A percentile compares a stretch with the other conserved stretches of the same genome.
Evolutionary conservation across 2,329 filamentous ascomycete genomes (phyloP).

Genomic region (Diaporthe citrichinensis): DNA sequence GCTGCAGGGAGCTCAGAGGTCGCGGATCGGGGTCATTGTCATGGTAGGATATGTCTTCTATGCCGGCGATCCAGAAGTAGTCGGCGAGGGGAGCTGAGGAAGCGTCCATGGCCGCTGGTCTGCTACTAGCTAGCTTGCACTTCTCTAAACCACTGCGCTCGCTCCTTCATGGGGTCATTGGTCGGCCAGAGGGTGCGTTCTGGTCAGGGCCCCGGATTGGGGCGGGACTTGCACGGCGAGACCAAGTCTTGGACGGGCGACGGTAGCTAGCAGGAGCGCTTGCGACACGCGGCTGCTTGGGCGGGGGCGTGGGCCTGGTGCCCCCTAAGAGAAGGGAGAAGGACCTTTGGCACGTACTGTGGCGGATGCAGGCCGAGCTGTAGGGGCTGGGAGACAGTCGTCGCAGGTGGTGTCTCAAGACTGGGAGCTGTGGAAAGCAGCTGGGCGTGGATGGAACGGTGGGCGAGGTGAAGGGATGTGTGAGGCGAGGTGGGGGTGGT

Average conservation of each 20-base stretch:
- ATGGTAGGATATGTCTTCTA: constrained; percentile 77
- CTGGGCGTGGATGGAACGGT: neutral
- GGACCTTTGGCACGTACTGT: neutral
- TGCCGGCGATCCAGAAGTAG: constrained; percentile 82
- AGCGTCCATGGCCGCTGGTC: constrained; percentile 68
- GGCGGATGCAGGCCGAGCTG: neutral
- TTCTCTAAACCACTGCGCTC: constrained; percentile 30
- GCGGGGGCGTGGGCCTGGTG: constrained; percentile 25
- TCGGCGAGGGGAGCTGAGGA: constrained; percentile 77
- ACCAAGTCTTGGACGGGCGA: constrained; percentile 28
- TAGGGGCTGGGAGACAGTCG: constrained; percentile 14
- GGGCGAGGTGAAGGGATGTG: constrained; percentile 19
- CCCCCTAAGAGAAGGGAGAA: constrained; percentile 2
- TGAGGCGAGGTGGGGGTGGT: constrained; percentile 29
- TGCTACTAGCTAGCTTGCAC: constrained; percentile 35
- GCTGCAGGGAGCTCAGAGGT: constrained; percentile 55
- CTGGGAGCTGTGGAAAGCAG: constrained; percentile 20
- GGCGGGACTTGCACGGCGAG: constrained; percentile 34
- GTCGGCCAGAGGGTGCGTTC: constrained; percentile 21
- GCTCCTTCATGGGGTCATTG: constrained; percentile 41
- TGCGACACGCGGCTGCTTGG: constrained; percentile 11
- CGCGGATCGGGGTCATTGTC: constrained; percentile 57
- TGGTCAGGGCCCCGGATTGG: constrained; percentile 31
- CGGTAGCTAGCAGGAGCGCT: constrained; percentile 7
- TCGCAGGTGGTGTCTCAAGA: constrained; percentile 28